These are phyloP conservation scores for Onygena corvina DNA, from an alignment of 2,329 filamentous ascomycete species.

Conservation along the genomic window DNA sequence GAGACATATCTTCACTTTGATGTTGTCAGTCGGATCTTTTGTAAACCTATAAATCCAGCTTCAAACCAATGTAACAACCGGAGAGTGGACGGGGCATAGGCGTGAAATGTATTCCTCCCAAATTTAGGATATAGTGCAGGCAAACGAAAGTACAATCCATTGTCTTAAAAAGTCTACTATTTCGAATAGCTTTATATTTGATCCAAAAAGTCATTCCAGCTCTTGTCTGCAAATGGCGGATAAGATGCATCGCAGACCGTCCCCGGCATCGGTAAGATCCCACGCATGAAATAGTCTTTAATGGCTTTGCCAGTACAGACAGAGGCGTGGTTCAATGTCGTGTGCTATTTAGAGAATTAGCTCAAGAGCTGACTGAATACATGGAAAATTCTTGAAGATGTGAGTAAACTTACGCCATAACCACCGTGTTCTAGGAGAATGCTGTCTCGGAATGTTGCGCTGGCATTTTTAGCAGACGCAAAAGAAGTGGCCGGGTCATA, in stretches of 20 bases:
- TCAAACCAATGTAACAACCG: no score
- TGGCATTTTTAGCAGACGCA: conserved; percentile 18
- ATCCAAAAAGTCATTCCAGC: neutral
- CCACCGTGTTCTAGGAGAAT: conserved; percentile 19
- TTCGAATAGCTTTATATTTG: neutral
- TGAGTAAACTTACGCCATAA: conserved; percentile 16
- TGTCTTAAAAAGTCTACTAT: no score
- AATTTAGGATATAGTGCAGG: no score
- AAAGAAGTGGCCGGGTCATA: conserved; percentile 21
- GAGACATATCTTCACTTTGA: no score
- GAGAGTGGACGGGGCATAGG: no score
- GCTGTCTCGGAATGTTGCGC: conserved; percentile 19
- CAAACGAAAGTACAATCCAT: no score
- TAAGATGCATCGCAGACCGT: conserved; percentile 20
- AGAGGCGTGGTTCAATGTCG: conserved; percentile 22
- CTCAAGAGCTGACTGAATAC: neutral
- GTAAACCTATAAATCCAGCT: no score
- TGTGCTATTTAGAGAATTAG: conserved; percentile 9
- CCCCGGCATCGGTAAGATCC: conserved; percentile 25
- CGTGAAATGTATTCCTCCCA: no score
- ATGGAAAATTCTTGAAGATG: neutral
- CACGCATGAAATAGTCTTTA: conserved; percentile 26
- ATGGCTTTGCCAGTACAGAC: conserved; percentile 23
- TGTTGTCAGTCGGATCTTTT: no score
- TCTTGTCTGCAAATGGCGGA: neutral